Percentiles rank a stretch among this genome's conserved stretches.
These are phyloP conservation scores for Mycogone perniciosa DNA, from an alignment of 2,329 filamentous ascomycete genomes.

Conservation along the genomic window DNA sequence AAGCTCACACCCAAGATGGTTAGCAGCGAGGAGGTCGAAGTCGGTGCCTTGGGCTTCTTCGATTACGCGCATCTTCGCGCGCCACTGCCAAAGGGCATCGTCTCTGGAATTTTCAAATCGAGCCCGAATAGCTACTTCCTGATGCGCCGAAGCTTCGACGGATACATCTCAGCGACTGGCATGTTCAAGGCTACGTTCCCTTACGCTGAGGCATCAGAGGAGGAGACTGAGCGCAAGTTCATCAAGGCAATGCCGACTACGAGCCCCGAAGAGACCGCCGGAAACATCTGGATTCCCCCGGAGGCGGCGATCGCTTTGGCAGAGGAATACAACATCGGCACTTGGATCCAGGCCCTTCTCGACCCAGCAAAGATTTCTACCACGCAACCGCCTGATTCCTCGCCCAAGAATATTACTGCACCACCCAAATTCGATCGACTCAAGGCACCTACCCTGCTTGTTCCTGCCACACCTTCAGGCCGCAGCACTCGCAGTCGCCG, in stretches of 20 bases:
- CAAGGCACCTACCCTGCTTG: conserved; percentile 35
- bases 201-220: conserved; percentile 65
- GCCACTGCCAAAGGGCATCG: conserved; percentile 83
- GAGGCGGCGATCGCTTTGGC: conserved; percentile 73
- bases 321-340: conserved; percentile 75
- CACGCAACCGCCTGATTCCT: conserved; percentile 55
- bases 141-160: conserved; percentile 84
- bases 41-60: conserved; percentile 71
- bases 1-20: conserved; percentile 79
- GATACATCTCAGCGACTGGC: conserved; percentile 77
- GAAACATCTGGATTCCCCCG: conserved; percentile 93
- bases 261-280: conserved; percentile 85
- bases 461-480: conserved; percentile 43
- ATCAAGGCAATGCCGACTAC: conserved; percentile 78
- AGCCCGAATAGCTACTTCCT: conserved; percentile 92
- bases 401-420: conserved; percentile 69
- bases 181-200: conserved; percentile 92
- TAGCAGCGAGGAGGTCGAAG: conserved; percentile 67
- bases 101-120: conserved; percentile 86
- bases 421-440: conserved; percentile 72
- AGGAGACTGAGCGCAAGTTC: conserved; percentile 70
- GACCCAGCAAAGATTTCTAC: conserved; percentile 73
- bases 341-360: conserved; percentile 89
- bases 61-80: conserved; percentile 95
- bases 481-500: conserved; percentile 46